Evolutionary conservation across 768 basidiomycete genomes (phyloP).

Genomic region (Candolleomyces aberdarensis): DNA sequence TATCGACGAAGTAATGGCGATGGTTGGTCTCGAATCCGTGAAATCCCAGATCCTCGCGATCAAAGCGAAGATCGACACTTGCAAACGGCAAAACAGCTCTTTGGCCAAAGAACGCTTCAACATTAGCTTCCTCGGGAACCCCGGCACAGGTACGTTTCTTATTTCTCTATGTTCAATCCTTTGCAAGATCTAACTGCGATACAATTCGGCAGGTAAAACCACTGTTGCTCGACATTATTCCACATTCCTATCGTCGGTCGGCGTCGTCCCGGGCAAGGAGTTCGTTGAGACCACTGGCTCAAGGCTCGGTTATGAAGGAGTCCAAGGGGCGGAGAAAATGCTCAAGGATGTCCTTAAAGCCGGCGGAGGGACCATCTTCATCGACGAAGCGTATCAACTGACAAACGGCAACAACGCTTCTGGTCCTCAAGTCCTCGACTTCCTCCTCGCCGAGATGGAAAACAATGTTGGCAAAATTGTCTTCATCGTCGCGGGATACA

Average conservation of each 20-base stretch:
- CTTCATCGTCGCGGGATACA: conserved; percentile 71
- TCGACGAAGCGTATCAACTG: conserved; percentile 74
- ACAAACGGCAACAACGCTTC: conserved; percentile 42
- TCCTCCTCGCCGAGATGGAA: conserved; percentile 72
- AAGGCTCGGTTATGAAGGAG: conserved; percentile 53
- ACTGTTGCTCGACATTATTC: conserved; percentile 66
- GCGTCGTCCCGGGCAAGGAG: conserved; percentile 48
- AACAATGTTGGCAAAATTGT: conserved; percentile 61
- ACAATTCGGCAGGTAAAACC: conserved; percentile 51
- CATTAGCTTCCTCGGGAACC: conserved; percentile 63
- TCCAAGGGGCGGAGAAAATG: conserved; percentile 46
- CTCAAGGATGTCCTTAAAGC: conserved; percentile 42
- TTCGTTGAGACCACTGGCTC: conserved; percentile 68
- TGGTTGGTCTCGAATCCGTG: conserved; percentile 68
- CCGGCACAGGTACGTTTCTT: conserved; percentile 60
- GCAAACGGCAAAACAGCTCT: conserved; percentile 48
- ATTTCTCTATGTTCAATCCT: neutral
- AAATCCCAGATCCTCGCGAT: conserved; percentile 58
- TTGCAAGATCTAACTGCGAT: neutral
- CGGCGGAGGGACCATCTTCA: conserved; percentile 65
- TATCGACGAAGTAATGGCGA: conserved; percentile 66
- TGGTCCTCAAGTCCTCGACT: conserved; percentile 63
- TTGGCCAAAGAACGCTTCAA: conserved; percentile 59
- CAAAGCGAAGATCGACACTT: conserved; percentile 54
- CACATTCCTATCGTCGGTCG: conserved; percentile 54